Percentiles rank a stretch among this genome's conserved stretches.
Evolutionary conservation across 2,329 filamentous ascomycete genomes (phyloP).

Genomic region (Fusarium devonianum): DNA sequence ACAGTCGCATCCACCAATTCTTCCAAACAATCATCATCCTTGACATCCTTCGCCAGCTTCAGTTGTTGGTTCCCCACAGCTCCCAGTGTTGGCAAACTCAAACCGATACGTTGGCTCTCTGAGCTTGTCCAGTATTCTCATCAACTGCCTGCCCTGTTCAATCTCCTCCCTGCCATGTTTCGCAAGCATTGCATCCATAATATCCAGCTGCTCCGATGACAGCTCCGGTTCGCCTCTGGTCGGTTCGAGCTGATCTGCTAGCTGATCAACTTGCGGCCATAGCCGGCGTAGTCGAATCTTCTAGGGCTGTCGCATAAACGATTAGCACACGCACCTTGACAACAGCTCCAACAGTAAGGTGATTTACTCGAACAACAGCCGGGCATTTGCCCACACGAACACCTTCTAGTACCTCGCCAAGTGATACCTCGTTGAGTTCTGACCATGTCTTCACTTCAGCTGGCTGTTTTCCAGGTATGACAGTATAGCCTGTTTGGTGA

Average conservation of each 20-base stretch:
- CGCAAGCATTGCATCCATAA: conserved; percentile 30
- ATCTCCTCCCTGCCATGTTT: no score
- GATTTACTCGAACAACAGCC: conserved; percentile 35
- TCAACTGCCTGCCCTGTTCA: conserved; percentile 10
- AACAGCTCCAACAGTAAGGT: background rate
- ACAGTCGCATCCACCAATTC: background rate
- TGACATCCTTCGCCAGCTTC: background rate
- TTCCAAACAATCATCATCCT: background rate
- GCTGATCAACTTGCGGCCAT: conserved; percentile 26
- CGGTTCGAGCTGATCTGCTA: conserved; percentile 11
- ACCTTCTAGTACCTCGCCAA: conserved; percentile 16
- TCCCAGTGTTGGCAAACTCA: background rate
- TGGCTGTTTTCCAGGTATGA: conserved; percentile 24
- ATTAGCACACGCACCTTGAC: background rate
- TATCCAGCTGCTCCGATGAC: conserved; percentile 24
- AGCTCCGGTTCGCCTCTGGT: conserved; percentile 16
- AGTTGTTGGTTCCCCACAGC: background rate
- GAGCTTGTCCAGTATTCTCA: conserved; percentile 8
- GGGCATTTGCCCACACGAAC: conserved; percentile 20
- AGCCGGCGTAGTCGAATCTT: conserved; percentile 35
- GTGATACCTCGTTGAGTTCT: conserved; percentile 11
- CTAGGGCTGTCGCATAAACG: conserved; percentile 24
- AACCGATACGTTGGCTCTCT: conserved; percentile 1
- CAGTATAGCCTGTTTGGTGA: conserved; percentile 8
- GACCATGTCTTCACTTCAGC: conserved; percentile 20